Conservation (phyloP, 1,139 yeast genomes). For the Kodamaea suecica region DNA sequence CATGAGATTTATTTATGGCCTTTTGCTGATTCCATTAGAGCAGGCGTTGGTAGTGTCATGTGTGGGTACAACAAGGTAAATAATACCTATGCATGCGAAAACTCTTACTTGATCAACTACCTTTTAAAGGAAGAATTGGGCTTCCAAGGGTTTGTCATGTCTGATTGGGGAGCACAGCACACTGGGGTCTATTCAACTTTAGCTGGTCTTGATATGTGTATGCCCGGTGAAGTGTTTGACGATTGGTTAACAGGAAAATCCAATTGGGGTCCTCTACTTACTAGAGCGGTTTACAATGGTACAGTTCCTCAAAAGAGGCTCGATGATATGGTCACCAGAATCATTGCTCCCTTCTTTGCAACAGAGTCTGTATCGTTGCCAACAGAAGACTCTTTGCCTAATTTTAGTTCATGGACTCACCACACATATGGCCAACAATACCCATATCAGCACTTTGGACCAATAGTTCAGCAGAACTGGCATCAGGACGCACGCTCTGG, state of each 20-base stretch:
- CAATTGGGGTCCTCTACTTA: slow-evolving; percentile 57
- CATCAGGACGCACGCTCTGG: slow-evolving; percentile 53
- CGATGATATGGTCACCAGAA: slow-evolving; percentile 61
- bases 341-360: slow-evolving; percentile 56
- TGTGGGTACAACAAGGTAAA: slow-evolving; percentile 61
- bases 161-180: slow-evolving; percentile 67
- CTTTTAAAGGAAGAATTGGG: slow-evolving; percentile 61
- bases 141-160: slow-evolving; percentile 63
- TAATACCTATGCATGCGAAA: slow-evolving; percentile 60
- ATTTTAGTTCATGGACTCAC: slow-evolving; percentile 58
- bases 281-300: slow-evolving; percentile 53
- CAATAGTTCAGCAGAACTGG: slow-evolving; percentile 52
- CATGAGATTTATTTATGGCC: slow-evolving; percentile 68
- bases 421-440: slow-evolving; percentile 53
- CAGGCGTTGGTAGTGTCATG: slow-evolving; percentile 63
- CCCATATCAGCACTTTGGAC: slow-evolving; percentile 53
- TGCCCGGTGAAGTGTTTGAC: slow-evolving; percentile 61
- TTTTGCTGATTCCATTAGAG: slow-evolving; percentile 58
- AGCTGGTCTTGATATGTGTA: slow-evolving; percentile 64
- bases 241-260: slow-evolving; percentile 56
- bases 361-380: slow-evolving; percentile 32
- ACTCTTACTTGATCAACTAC: slow-evolving; percentile 53
- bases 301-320: slow-evolving; percentile 55
- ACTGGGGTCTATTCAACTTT: slow-evolving; percentile 55
- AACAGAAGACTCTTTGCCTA: slow-evolving; percentile 46